Percentiles rank a stretch among this genome's conserved stretches.
phyloP scores from a whole-genome alignment of 1,284 basidiomycete species.

The Polyporus tsugae region DNA sequence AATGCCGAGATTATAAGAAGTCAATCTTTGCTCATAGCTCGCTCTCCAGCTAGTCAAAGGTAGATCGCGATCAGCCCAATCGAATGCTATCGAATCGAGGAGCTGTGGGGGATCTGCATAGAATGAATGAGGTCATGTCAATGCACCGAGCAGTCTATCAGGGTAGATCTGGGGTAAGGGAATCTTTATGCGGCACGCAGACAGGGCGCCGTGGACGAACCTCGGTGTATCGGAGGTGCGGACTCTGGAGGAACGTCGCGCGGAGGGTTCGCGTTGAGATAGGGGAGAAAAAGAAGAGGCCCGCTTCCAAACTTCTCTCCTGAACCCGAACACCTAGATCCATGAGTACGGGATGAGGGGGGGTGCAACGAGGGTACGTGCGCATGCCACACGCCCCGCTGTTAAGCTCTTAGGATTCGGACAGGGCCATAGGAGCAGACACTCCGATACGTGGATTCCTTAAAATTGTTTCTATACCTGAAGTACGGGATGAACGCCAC shows the following conservation, averaged over 20 bases:
- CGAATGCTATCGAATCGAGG: too few relatives aligned
- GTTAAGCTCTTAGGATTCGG: too few relatives aligned
- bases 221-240: neutral
- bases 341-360: too few relatives aligned
- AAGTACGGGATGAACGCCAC: neutral
- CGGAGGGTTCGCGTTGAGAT: neutral
- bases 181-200: too few relatives aligned
- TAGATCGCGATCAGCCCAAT: neutral
- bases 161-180: too few relatives aligned
- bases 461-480: neutral
- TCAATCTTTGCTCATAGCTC: neutral
- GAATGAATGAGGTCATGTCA: too few relatives aligned
- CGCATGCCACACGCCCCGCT: too few relatives aligned
- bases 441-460: neutral
- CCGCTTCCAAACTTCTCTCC: neutral
- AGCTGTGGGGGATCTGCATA: too few relatives aligned
- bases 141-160: too few relatives aligned
- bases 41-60: neutral
- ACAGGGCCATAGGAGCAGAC: too few relatives aligned
- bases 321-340: too few relatives aligned
- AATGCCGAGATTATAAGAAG: neutral
- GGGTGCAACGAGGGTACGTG: too few relatives aligned
- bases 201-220: neutral
- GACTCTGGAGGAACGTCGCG: neutral
- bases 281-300: neutral